Evolutionary conservation across 2,329 filamentous ascomycete genomes (phyloP).

Genomic region (Didymella lethalis): DNA sequence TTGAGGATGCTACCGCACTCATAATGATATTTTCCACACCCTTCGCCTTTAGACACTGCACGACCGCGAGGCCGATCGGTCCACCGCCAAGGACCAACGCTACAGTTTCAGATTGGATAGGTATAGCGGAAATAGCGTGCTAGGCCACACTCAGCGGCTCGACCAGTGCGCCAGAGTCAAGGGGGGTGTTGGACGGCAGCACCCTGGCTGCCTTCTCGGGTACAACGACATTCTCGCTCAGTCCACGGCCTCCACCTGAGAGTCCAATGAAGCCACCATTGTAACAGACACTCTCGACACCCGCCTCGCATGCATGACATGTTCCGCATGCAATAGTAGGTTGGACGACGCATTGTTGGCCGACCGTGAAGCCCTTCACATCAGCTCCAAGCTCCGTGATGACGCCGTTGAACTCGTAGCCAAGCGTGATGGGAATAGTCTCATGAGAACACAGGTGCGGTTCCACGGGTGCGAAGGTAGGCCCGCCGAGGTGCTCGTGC

Average conservation of each 20-base stretch:
- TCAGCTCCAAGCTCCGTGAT: slow-evolving; percentile 65
- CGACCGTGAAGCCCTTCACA: slow-evolving; percentile 58
- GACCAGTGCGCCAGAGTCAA: slow-evolving; percentile 65
- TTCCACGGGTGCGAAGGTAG: slow-evolving; percentile 58
- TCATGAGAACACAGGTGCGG: slow-evolving; percentile 68
- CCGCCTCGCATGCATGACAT: slow-evolving; percentile 63
- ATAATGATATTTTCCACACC: slow-evolving; percentile 65
- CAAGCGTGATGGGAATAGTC: slow-evolving; percentile 66
- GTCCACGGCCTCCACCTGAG: slow-evolving; percentile 61
- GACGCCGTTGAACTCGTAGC: slow-evolving; percentile 71
- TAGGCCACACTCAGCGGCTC: slow-evolving; percentile 71
- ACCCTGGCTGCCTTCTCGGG: slow-evolving; percentile 59
- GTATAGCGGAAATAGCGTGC: slow-evolving; percentile 65
- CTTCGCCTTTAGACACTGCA: slow-evolving; percentile 65
- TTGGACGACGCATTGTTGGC: slow-evolving; percentile 66
- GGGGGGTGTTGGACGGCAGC: slow-evolving; percentile 60
- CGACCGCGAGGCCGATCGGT: slow-evolving; percentile 68
- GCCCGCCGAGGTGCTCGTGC: slow-evolving; percentile 62
- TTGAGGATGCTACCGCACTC: slow-evolving; percentile 61
- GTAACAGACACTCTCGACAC: slow-evolving; percentile 66
- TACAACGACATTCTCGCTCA: slow-evolving; percentile 64
- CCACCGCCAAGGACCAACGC: slow-evolving; percentile 68
- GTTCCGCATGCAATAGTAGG: slow-evolving; percentile 66
- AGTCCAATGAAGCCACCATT: slow-evolving; percentile 63
- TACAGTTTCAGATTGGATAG: slow-evolving; percentile 56